phyloP scores from a whole-genome alignment of 2,329 filamentous ascomycete species.

The Colletotrichum lupini region DNA sequence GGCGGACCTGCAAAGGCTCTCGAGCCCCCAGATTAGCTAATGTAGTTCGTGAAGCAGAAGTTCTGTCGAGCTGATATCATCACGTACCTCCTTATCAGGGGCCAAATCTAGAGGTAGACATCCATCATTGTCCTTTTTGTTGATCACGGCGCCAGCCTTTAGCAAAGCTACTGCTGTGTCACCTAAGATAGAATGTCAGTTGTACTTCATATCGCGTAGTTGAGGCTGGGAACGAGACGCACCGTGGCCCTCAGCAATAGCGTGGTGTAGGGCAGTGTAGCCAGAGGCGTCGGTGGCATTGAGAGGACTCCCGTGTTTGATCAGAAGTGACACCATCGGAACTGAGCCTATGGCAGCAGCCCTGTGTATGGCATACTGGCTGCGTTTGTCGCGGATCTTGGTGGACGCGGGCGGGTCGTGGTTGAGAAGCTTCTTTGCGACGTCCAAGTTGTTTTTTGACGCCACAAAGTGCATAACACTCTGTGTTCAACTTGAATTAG shows the following conservation, averaged over 20 bases:
- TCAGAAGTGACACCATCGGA: slow-evolving; percentile 85
- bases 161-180: slow-evolving; percentile 86
- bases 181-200: slow-evolving; percentile 53
- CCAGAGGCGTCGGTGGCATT: slow-evolving; percentile 86
- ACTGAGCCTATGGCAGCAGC: slow-evolving; percentile 90
- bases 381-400: slow-evolving; percentile 83
- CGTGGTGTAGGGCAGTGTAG: slow-evolving; percentile 90
- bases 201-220: not conserved
- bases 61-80: not conserved
- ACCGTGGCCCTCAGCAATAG: slow-evolving; percentile 80
- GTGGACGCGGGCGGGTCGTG: slow-evolving; percentile 78
- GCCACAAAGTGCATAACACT: slow-evolving; percentile 92
- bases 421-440: slow-evolving; percentile 80
- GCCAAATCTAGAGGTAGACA: slow-evolving; percentile 81
- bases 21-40: not conserved
- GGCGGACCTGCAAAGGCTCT: slow-evolving; percentile 66
- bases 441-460: slow-evolving; percentile 88
- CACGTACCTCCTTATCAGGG: slow-evolving; percentile 82
- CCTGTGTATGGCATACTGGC: slow-evolving; percentile 91
- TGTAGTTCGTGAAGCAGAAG: not conserved
- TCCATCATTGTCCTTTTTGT: slow-evolving; percentile 80
- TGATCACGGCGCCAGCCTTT: slow-evolving; percentile 84
- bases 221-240: slow-evolving; percentile 37
- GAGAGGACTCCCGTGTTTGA: slow-evolving; percentile 82
- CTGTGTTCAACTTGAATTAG: slow-evolving; percentile 51